phyloP scores from a whole-genome alignment of 1,139 yeast genomes.

The Sugiyamaella novakii region DNA sequence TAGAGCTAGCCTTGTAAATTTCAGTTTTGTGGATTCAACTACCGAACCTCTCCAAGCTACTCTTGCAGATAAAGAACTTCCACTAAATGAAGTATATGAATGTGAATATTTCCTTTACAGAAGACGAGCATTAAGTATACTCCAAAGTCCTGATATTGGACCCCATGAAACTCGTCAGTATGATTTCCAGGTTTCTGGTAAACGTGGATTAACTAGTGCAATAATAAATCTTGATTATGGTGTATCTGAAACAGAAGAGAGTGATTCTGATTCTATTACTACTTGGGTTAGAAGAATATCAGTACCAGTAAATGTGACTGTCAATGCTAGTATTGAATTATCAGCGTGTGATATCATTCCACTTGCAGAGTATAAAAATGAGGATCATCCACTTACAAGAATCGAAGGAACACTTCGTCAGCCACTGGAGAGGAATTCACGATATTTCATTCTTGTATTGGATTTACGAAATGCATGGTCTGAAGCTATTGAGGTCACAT shows the following conservation, averaged over 20 bases:
- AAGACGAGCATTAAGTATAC: constrained; percentile 55
- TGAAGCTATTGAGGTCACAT: constrained; percentile 41
- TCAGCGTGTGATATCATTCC: constrained; percentile 75
- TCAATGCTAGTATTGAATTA: constrained; percentile 69
- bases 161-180: constrained; percentile 42
- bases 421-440: constrained; percentile 9
- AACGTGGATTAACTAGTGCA: constrained; percentile 71
- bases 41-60: constrained; percentile 60
- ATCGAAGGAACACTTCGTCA: constrained; percentile 18
- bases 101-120: constrained; percentile 67
- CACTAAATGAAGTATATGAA: constrained; percentile 70
- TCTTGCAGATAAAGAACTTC: constrained; percentile 48
- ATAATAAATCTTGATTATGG: constrained; percentile 71
- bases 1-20: constrained; percentile 53
- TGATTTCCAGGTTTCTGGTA: constrained; percentile 66
- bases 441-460: constrained; percentile 34
- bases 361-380: constrained; percentile 24
- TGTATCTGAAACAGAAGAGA: constrained; percentile 16
- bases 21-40: constrained; percentile 74
- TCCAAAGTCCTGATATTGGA: constrained; percentile 24
- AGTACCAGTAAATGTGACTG: constrained; percentile 68
- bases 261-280: constrained; percentile 9
- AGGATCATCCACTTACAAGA: constrained; percentile 20
- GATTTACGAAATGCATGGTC: constrained; percentile 75
- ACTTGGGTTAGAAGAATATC: constrained; percentile 56